Evolutionary conservation across 495 filamentous ascomycete species (phyloP).

Genomic region (Astrocystis sublimbata): DNA sequence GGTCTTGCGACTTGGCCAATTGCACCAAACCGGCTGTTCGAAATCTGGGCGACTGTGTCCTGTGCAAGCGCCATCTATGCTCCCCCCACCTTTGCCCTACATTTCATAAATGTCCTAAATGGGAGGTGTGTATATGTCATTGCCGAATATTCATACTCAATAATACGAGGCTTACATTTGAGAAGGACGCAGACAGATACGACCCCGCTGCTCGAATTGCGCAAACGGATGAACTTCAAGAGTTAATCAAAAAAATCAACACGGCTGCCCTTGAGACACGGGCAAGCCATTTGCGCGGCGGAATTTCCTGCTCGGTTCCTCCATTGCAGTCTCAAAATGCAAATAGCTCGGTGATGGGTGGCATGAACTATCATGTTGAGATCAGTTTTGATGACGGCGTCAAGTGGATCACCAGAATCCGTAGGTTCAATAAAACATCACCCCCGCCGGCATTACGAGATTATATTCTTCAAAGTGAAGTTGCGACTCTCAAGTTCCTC

Average conservation of each 20-base stretch:
- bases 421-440: conserved; percentile 20
- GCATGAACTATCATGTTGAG: conserved; percentile 40
- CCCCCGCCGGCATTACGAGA: conserved; percentile 20
- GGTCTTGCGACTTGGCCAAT: conserved; percentile 35
- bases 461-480: conserved; percentile 23
- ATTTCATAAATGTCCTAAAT: conserved; percentile 38
- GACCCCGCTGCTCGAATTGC: conserved; percentile 24
- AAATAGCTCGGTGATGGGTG: conserved; percentile 37
- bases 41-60: conserved; percentile 33
- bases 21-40: conserved; percentile 36
- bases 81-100: conserved; percentile 28
- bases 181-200: conserved; percentile 35
- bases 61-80: conserved; percentile 40
- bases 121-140: conserved; percentile 34
- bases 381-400: conserved; percentile 33
- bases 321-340: conserved; percentile 31
- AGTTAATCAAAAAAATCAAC: too few species aligned
- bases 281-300: conserved; percentile 28
- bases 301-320: conserved; percentile 31
- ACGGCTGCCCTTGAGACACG: too few species aligned
- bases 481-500: conserved; percentile 26
- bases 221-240: too few species aligned
- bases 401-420: conserved; percentile 34
- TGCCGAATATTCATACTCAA: neutral
- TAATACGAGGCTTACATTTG: neutral